Conservation (phyloP, 345 rosid species). For the Camelina sativa region DNA sequence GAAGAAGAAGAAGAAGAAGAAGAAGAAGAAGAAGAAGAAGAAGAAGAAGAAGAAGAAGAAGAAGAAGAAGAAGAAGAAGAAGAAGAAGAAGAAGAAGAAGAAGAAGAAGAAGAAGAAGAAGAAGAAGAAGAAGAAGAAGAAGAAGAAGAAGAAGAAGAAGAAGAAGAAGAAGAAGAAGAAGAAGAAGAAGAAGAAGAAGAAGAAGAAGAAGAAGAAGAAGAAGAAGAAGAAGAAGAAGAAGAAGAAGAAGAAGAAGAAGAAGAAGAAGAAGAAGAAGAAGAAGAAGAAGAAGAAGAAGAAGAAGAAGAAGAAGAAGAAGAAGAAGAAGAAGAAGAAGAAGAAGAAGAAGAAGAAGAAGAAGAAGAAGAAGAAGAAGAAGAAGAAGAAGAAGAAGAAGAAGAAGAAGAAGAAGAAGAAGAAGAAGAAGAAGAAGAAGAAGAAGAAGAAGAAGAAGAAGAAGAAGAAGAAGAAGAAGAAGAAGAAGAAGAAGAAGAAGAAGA, state of each 20-base stretch:
- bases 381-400: conserved; percentile 7
- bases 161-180: conserved; percentile 17
- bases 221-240: not conserved
- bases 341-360: conserved; percentile 4
- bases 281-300: conserved; percentile 13
- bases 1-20: conserved; percentile 19
- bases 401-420: conserved; percentile 10
- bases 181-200: not conserved
- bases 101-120: not conserved
- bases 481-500: conserved; percentile 10
- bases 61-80: conserved; percentile 1
- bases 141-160: not conserved
- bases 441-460: conserved; percentile 10
- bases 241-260: conserved; percentile 20
- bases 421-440: conserved; percentile 9
- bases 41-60: conserved; percentile 14
- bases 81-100: conserved; percentile 14
- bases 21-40: not conserved
- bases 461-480: conserved; percentile 7
- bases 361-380: conserved; percentile 13
- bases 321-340: conserved; percentile 5
- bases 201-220: conserved; percentile 16
- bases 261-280: conserved; percentile 1
- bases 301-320: conserved; percentile 10
- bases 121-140: conserved; percentile 21